Evolutionary conservation across 148 eudicot species (phyloP).

Genomic region (Heliamphora exappendiculata): DNA sequence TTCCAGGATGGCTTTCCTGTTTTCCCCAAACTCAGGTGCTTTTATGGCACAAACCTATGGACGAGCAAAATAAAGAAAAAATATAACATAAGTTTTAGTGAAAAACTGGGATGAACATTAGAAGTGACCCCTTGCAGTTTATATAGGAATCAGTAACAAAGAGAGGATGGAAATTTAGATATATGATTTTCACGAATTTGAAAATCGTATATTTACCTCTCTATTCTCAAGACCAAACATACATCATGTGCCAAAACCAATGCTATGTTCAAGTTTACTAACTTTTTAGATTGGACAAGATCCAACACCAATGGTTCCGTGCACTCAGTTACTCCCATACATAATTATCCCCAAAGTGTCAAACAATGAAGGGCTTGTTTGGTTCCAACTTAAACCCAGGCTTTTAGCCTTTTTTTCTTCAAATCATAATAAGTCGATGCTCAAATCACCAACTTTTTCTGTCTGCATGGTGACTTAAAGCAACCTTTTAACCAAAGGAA

Average conservation of each 20-base stretch:
- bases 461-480: too few relatives aligned
- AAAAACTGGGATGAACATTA: neutral
- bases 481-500: too few relatives aligned
- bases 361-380: too few relatives aligned
- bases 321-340: neutral
- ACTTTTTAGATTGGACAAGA: neutral
- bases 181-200: neutral
- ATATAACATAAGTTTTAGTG: neutral
- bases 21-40: constrained; percentile 97
- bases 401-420: too few relatives aligned
- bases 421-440: too few relatives aligned
- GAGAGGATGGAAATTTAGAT: neutral
- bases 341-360: neutral
- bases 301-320: neutral
- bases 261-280: neutral
- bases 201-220: neutral
- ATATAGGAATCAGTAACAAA: neutral
- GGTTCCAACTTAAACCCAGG: too few relatives aligned
- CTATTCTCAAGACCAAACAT: neutral
- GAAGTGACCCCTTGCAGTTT: neutral
- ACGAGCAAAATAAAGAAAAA: neutral
- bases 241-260: neutral
- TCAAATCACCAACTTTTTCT: too few relatives aligned
- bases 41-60: constrained; percentile 80
- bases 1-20: constrained; percentile 68